Conservation (phyloP, 495 filamentous ascomycete species). For the Hypoxylon intermedium region DNA sequence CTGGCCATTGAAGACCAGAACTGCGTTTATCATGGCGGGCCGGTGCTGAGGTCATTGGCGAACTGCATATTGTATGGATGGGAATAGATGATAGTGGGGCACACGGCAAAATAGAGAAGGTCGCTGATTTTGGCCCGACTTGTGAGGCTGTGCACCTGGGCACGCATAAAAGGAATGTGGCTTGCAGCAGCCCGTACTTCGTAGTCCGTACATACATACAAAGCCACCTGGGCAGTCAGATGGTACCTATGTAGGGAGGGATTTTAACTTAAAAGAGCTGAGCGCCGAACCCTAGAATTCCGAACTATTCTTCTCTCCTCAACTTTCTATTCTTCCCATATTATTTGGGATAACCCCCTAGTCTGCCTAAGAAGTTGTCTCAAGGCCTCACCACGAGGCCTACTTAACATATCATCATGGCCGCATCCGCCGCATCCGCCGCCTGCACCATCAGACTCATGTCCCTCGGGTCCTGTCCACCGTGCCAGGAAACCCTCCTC, state of each 20-base stretch:
- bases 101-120: background rate
- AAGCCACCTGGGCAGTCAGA: background rate
- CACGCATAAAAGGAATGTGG: no score
- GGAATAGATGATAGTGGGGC: constrained; percentile 12
- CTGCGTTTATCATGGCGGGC: constrained; percentile 91
- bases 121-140: background rate
- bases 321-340: constrained; percentile 25
- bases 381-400: constrained; percentile 40
- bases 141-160: constrained; percentile 10
- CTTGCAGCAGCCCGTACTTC: no score
- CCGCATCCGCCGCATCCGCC: constrained; percentile 7
- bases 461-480: constrained; percentile 32
- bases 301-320: constrained; percentile 23
- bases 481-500: constrained; percentile 26
- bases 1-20: constrained; percentile 98
- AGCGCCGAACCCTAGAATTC: constrained; percentile 7
- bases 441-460: constrained; percentile 23
- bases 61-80: background rate
- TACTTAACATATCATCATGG: constrained; percentile 43
- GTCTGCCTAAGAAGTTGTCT: constrained; percentile 32
- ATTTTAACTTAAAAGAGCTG: constrained; percentile 10
- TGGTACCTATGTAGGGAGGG: background rate
- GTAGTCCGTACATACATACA: no score
- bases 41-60: constrained; percentile 14
- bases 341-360: constrained; percentile 28